Conservation (phyloP, 305 asterid species). For the Fraxinus albicans region DNA sequence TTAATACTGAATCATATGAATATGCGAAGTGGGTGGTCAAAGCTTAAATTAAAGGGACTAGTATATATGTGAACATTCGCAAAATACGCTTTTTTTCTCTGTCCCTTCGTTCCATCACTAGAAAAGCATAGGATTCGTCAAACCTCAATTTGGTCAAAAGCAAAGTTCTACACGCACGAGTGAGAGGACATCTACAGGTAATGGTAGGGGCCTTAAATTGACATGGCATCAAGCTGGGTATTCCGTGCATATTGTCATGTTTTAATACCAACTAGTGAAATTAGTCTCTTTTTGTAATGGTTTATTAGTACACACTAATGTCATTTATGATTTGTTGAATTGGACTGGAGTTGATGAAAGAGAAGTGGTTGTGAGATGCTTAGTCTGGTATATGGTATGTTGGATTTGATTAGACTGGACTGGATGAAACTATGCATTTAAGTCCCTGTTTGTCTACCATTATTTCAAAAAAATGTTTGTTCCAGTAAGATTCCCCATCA, state of each 20-base stretch:
- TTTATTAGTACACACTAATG: background rate
- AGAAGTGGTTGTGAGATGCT: background rate
- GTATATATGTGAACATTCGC: slow-evolving; percentile 20
- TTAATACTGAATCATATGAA: slow-evolving; percentile 23
- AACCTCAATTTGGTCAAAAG: slow-evolving; percentile 43
- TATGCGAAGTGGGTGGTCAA: slow-evolving; percentile 26
- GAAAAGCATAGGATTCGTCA: slow-evolving; percentile 36
- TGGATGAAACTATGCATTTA: background rate
- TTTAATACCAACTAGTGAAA: background rate
- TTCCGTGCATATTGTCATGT: background rate
- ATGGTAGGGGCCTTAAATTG: slow-evolving; percentile 17
- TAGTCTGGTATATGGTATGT: background rate
- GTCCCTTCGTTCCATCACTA: slow-evolving; percentile 14
- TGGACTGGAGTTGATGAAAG: background rate
- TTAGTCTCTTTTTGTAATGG: background rate
- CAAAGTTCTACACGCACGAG: slow-evolving; percentile 23
- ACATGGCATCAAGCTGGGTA: slow-evolving; percentile 3
- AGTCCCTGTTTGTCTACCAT: too few relatives aligned
- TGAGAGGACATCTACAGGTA: slow-evolving; percentile 16
- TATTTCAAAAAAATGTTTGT: too few relatives aligned
- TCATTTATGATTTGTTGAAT: background rate
- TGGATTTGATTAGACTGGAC: background rate
- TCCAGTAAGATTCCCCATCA: too few relatives aligned
- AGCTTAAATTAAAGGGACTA: background rate
- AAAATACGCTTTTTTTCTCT: slow-evolving; percentile 20